Evolutionary conservation across 23 red algal species (phyloP).

Genomic region (Gracilariopsis chorda): DNA sequence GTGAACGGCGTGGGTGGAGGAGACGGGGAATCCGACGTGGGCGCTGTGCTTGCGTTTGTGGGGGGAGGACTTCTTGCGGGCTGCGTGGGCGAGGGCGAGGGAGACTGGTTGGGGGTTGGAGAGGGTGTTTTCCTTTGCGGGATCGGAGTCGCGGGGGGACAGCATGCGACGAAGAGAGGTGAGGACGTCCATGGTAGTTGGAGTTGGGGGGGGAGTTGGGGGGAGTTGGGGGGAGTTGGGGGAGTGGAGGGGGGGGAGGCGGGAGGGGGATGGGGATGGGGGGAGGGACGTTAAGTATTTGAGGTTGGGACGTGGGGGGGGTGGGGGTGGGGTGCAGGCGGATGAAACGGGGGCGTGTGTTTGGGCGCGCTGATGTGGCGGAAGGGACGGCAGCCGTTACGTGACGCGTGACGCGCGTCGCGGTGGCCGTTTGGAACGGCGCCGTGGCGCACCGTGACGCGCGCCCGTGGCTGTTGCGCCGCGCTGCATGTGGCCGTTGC

Average conservation of each 20-base stretch:
- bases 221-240: not conserved
- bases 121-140: conserved; percentile 11
- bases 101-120: not conserved
- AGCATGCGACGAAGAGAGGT: conserved; percentile 51
- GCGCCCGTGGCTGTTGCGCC: too few relatives aligned
- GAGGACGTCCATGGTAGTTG: conserved; percentile 29
- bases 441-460: too few relatives aligned
- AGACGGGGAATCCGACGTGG: conserved; percentile 55
- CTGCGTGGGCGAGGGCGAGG: not conserved
- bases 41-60: conserved; percentile 21
- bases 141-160: conserved; percentile 26
- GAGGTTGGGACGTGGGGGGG: not conserved
- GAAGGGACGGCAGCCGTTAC: not conserved
- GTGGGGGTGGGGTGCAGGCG: not conserved
- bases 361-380: conserved; percentile 23
- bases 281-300: not conserved
- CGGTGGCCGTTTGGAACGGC: conserved; percentile 21
- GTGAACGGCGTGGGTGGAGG: conserved; percentile 32
- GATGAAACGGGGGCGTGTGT: not conserved
- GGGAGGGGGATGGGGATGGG: not conserved
- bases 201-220: not conserved
- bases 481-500: too few relatives aligned
- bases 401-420: not conserved
- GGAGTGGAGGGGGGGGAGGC: not conserved
- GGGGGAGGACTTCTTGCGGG: not conserved